Base-by-base conservation (phyloP, 257 asterid genomes). In the Striga asiatica region DNA sequence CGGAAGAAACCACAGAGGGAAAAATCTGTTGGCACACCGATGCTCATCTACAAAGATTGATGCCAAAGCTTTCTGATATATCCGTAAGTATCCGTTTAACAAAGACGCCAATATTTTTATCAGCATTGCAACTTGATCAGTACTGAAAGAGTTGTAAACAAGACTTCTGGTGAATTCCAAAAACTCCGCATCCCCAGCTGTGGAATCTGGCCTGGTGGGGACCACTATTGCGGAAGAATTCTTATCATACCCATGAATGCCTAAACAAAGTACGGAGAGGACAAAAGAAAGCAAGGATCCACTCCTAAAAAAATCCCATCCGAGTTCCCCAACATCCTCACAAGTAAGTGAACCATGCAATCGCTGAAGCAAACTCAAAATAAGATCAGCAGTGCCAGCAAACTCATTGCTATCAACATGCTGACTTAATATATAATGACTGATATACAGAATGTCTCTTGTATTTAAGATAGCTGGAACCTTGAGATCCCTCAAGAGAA, bases 241-340 rank as follows among this genome's bases (percentile, higher is more conserved):
- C 45, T 71, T 74, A 56, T 56, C 71, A 68, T 50, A 54, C 41
- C 64, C 80, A 69, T 69, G 61, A 31, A 70, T 66, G 67, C 93
- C 89, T 13, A 72, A 74, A 64, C 54, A 70, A 51, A 88, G 78
- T 20, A 82, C 50, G 51, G 93, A 82, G 49, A 88, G 81, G 22
- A 78, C 68, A 62, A 88, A 71, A 54, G 94, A 81, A 31, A 92
- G 71, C 93, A 92, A 81, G 51, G 91, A 88, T 28, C 95, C 95
- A 54, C 65, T 65, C 85, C 79, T 73, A 31, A 79, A 67, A 66
- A 83, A 83, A 46, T 84, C 86, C 93, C 94, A 92, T 48, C 88
- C 84, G 6, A 70, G 80, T 34, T 76, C 85, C 71, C 70, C 66
- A 32, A 27, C 75, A 72, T 78, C 80, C 57, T 77, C 78, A 50